Conservation (phyloP, 768 basidiomycete genomes). For the Ramaria rubella region DNA sequence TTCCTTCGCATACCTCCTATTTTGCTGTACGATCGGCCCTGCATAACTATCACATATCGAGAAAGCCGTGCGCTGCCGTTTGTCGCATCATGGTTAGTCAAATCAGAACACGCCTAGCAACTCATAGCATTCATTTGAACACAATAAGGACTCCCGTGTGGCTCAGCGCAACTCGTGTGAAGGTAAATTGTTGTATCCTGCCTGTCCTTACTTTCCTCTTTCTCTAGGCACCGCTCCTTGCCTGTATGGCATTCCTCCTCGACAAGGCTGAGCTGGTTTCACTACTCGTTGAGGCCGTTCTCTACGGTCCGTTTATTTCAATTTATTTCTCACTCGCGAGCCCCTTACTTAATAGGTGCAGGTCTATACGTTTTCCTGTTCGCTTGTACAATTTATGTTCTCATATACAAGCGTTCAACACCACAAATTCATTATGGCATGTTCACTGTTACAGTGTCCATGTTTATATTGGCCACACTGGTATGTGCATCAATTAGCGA, state of each 20-base stretch:
- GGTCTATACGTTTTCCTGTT: background rate
- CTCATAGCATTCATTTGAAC: no score
- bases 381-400: constrained; percentile 1
- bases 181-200: background rate
- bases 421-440: background rate
- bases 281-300: constrained; percentile 1
- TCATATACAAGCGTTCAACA: constrained; percentile 3
- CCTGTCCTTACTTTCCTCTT: background rate
- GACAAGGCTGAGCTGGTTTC: constrained; percentile 7
- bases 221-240: background rate
- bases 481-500: background rate
- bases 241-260: background rate
- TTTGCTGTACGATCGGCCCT: no score
- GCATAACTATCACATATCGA: no score
- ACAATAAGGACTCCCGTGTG: background rate
- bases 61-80: no score
- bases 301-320: constrained; percentile 1
- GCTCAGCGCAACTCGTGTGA: background rate
- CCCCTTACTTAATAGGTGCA: background rate
- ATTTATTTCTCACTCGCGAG: background rate
- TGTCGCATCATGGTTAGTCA: no score
- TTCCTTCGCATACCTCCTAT: no score
- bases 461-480: background rate
- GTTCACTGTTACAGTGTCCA: background rate
- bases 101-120: no score